Evolutionary conservation across 345 rosid genomes (phyloP), one percentile per base, ranked within the genome.

Genomic region (Eucalyptus erythrocorys): DNA sequence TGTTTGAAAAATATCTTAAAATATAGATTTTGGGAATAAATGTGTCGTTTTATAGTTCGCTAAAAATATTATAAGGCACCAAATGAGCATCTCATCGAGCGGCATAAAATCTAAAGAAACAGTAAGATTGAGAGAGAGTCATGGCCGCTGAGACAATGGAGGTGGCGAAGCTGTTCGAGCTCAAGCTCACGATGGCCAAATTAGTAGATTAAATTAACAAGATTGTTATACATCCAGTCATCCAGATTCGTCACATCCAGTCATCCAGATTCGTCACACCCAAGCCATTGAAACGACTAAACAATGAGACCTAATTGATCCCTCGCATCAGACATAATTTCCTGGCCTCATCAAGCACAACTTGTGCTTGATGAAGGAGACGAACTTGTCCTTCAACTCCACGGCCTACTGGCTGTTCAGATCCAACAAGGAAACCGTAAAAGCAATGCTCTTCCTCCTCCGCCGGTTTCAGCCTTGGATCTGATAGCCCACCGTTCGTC

Each of bases 391-490:
- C 88, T 26, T 86, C 48, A 55, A n/a, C 42, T 89, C 88, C 10
- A 5, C 45, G 32, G 88, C 86, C 32, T 90, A 53, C 85, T 87
- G 42, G 48, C 13, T 24, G 30, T 51, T 51, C 26, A 10, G 57
- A 51, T 21, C 57, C 26, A 51, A 51, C 10, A n/a, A n/a, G n/a
- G n/a, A n/a, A n/a, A n/a, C n/a, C n/a, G 57, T 51, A 51, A 51
- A 51, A 51, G 5, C 26, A 10, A 21, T 3, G 4, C 57, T 51
- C 57, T 21, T 95, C 90, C 43, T 82, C 89, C 76, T 30, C 87
- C 6, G 26, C 89, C 53, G 95, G 94, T 32, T 91, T 92, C 88
- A 92, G 2, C 87, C 76, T 90, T 13, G 94, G 94, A 37, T 94
- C 93, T 12, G 88, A 88, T 8, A 82, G 26, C 5, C 94, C 94